These are phyloP conservation scores for Corylus avellana DNA, from an alignment of 306 rosid species.

Conservation along the genomic window DNA sequence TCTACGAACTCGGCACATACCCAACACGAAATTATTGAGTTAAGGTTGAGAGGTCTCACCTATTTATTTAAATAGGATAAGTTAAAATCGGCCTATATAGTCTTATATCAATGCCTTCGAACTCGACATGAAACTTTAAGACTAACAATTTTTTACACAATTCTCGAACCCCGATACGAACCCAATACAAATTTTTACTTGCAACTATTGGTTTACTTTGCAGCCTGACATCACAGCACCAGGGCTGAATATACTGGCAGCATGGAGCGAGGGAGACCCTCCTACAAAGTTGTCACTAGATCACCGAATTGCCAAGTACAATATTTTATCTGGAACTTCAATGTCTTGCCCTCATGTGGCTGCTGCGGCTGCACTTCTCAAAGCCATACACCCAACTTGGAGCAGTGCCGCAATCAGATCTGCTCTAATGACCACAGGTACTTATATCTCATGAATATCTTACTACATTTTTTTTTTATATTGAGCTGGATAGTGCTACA, in stretches of 20 bases:
- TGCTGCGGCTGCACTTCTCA: constrained; percentile 74
- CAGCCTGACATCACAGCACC: constrained; percentile 99
- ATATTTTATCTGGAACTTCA: constrained; percentile 83
- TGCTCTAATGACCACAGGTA: constrained; percentile 91
- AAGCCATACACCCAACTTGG: constrained; percentile 87
- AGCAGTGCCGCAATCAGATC: constrained; percentile 85
- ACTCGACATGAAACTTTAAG: too few species aligned
- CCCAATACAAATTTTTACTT: neutral
- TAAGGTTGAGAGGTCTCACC: too few species aligned
- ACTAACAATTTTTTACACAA: too few species aligned
- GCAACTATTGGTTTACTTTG: constrained; percentile 17
- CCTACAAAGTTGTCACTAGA: constrained; percentile 69
- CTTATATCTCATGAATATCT: too few species aligned
- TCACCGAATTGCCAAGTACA: constrained; percentile 62
- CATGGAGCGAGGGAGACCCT: constrained; percentile 74
- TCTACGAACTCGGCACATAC: too few species aligned
- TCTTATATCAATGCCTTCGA: too few species aligned
- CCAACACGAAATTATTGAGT: too few species aligned
- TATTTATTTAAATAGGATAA: too few species aligned
- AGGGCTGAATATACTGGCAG: constrained; percentile 88
- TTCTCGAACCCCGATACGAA: too few species aligned
- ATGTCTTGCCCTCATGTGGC: constrained; percentile 95
- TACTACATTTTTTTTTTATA: too few species aligned
- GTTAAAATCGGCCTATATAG: too few species aligned
- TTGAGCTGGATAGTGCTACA: too few species aligned